Conservation (phyloP, 1,284 basidiomycete species). For the Cryptococcus depauperatus region DNA sequence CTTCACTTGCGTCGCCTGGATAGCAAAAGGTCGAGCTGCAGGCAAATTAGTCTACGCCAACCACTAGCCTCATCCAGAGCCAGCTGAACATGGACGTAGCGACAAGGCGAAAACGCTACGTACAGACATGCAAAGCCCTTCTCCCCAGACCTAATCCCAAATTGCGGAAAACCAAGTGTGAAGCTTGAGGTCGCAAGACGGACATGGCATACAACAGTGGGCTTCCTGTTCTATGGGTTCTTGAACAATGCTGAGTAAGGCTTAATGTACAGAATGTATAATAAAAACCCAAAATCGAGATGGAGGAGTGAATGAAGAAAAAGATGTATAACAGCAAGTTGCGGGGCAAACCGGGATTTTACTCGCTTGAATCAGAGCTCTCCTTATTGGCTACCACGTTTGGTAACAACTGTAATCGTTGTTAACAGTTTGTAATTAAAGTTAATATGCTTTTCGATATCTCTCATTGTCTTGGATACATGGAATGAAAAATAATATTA, state of each 20-base stretch:
- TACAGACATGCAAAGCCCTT: conserved; percentile 34
- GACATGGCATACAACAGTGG: conserved; percentile 22
- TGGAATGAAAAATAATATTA: background rate
- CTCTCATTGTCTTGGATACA: background rate
- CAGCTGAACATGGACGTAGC: background rate
- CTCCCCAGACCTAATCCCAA: conserved; percentile 30
- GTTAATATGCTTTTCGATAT: background rate
- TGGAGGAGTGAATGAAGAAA: background rate
- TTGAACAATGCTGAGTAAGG: background rate
- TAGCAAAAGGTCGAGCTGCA: conserved; percentile 30
- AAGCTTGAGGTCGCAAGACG: conserved; percentile 26
- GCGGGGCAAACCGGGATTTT: conserved; percentile 1
- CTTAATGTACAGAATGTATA: background rate
- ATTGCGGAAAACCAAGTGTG: conserved; percentile 17
- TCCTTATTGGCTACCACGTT: too few relatives aligned
- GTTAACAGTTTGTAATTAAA: background rate
- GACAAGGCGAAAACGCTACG: conserved; percentile 8
- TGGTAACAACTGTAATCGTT: too few relatives aligned
- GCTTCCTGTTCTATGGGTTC: background rate
- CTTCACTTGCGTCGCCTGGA: conserved; percentile 21
- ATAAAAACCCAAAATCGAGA: background rate
- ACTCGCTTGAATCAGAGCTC: too few relatives aligned
- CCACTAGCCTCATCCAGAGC: background rate
- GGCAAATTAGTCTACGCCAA: conserved; percentile 3
- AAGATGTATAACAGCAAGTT: background rate